These are phyloP conservation scores for Myriosclerotinia duriaeana DNA, from an alignment of 2,329 filamentous ascomycete genomes.

Conservation along the genomic window DNA sequence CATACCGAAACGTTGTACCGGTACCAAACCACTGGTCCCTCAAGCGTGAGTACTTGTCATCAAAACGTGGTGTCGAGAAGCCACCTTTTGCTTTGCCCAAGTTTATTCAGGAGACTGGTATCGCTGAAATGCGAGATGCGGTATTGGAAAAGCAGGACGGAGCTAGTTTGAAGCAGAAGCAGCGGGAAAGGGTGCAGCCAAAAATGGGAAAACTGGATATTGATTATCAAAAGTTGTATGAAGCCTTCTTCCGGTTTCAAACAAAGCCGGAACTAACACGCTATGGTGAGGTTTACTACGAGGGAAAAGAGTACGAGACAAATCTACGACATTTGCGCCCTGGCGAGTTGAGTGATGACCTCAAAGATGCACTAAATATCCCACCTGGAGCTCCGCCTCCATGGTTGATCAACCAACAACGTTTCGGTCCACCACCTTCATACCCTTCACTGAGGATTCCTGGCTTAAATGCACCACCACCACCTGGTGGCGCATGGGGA, in stretches of 20 bases:
- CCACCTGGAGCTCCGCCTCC: slow-evolving; percentile 89
- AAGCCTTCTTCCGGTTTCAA: slow-evolving; percentile 97
- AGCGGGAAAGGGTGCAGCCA: slow-evolving; percentile 87
- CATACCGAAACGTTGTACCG: slow-evolving; percentile 90
- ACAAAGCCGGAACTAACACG: slow-evolving; percentile 91
- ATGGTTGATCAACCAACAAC: slow-evolving; percentile 96
- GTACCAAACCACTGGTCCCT: slow-evolving; percentile 93
- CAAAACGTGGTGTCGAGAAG: slow-evolving; percentile 96
- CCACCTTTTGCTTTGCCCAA: slow-evolving; percentile 87
- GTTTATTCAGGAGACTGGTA: slow-evolving; percentile 96
- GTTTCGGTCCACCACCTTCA: slow-evolving; percentile 87
- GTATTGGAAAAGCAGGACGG: slow-evolving; percentile 94
- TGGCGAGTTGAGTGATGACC: slow-evolving; percentile 82
- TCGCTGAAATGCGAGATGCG: slow-evolving; percentile 96
- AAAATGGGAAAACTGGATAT: slow-evolving; percentile 98
- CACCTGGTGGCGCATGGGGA: slow-evolving; percentile 86
- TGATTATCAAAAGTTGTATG: slow-evolving; percentile 96
- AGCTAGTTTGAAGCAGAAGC: slow-evolving; percentile 89
- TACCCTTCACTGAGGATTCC: slow-evolving; percentile 95
- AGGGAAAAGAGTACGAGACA: slow-evolving; percentile 97
- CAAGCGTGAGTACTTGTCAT: slow-evolving; percentile 95
- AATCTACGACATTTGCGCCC: slow-evolving; percentile 88
- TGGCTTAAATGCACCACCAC: slow-evolving; percentile 89
- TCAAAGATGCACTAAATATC: slow-evolving; percentile 92
- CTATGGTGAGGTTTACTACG: slow-evolving; percentile 99